A percentile compares a stretch with the other conserved stretches of the same genome.
Evolutionary conservation across 2,329 filamentous ascomycete species (phyloP).

Genomic region (Fusarium marasasianum): DNA sequence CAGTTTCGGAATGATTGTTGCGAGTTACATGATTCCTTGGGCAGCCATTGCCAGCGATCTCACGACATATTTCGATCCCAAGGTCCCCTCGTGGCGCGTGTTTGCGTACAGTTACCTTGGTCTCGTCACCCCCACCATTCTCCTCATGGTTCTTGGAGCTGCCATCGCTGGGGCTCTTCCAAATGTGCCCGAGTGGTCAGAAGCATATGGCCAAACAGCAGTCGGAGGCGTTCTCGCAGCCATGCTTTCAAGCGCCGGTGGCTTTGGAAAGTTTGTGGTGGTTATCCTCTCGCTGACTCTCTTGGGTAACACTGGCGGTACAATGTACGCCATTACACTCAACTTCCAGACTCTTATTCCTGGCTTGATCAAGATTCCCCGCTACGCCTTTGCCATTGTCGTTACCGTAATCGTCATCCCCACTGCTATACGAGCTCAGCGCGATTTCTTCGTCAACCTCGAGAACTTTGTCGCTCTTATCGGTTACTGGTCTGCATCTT

Average conservation of each 20-base stretch:
- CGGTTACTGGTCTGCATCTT: conserved; percentile 67
- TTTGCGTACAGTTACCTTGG: conserved; percentile 67
- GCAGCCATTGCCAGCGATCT: conserved; percentile 68
- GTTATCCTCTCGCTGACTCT: conserved; percentile 67
- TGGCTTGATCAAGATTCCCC: conserved; percentile 63
- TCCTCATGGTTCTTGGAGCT: conserved; percentile 70
- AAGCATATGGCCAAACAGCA: conserved; percentile 61
- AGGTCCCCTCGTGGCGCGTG: conserved; percentile 60
- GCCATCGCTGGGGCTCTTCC: conserved; percentile 70
- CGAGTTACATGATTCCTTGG: conserved; percentile 72
- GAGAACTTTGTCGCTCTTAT: conserved; percentile 67
- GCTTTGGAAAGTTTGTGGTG: conserved; percentile 70
- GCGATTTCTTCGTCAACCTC: conserved; percentile 65
- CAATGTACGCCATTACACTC: conserved; percentile 70
- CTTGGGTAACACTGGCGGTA: conserved; percentile 67
- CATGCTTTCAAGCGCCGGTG: conserved; percentile 66
- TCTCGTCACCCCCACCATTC: conserved; percentile 62
- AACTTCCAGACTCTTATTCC: conserved; percentile 72
- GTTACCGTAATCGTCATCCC: conserved; percentile 69
- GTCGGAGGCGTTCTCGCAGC: conserved; percentile 68
- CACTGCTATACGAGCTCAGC: conserved; percentile 64
- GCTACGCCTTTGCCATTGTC: conserved; percentile 66
- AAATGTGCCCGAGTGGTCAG: conserved; percentile 63
- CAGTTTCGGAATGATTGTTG: conserved; percentile 68
- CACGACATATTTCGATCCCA: conserved; percentile 68